These are phyloP conservation scores for Penicillium angulare DNA, from an alignment of 495 filamentous ascomycete species.

Conservation along the genomic window DNA sequence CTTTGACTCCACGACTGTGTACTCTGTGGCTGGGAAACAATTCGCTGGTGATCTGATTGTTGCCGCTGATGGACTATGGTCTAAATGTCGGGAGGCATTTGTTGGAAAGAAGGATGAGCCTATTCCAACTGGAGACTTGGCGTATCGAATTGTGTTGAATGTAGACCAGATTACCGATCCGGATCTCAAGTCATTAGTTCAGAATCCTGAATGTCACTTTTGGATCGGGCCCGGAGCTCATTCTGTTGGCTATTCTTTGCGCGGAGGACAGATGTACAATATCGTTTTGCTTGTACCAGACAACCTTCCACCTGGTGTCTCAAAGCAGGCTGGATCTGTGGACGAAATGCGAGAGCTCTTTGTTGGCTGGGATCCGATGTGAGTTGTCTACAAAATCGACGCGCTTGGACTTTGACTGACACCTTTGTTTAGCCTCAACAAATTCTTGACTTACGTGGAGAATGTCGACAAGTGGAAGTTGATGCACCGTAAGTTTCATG, in stretches of 20 bases:
- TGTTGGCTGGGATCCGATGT: slow-evolving; percentile 57
- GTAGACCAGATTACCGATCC: slow-evolving; percentile 42
- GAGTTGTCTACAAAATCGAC: neutral
- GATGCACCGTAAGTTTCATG: slow-evolving; percentile 49
- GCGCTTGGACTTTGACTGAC: neutral
- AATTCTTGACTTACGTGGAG: slow-evolving; percentile 34
- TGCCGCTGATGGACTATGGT: slow-evolving; percentile 59
- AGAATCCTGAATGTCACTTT: slow-evolving; percentile 62
- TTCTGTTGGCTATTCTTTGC: slow-evolving; percentile 63
- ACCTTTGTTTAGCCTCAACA: slow-evolving; percentile 32
- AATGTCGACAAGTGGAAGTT: slow-evolving; percentile 63
- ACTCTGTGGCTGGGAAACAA: slow-evolving; percentile 23
- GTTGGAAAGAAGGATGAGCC: slow-evolving; percentile 44
- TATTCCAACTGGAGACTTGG: slow-evolving; percentile 63
- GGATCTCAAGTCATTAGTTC: slow-evolving; percentile 47
- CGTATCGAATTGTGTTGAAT: slow-evolving; percentile 64
- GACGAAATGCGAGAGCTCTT: slow-evolving; percentile 67
- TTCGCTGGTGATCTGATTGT: slow-evolving; percentile 53
- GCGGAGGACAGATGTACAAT: slow-evolving; percentile 62
- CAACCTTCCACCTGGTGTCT: slow-evolving; percentile 57
- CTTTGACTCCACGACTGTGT: slow-evolving; percentile 24
- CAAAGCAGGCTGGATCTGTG: slow-evolving; percentile 52
- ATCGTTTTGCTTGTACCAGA: slow-evolving; percentile 70
- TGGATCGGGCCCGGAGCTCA: slow-evolving; percentile 69
- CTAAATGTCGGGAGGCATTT: slow-evolving; percentile 47